A percentile compares a stretch with the other conserved stretches of the same genome.
Conservation (phyloP, 129 eudicot species). For the Flaveria brownii region DNA sequence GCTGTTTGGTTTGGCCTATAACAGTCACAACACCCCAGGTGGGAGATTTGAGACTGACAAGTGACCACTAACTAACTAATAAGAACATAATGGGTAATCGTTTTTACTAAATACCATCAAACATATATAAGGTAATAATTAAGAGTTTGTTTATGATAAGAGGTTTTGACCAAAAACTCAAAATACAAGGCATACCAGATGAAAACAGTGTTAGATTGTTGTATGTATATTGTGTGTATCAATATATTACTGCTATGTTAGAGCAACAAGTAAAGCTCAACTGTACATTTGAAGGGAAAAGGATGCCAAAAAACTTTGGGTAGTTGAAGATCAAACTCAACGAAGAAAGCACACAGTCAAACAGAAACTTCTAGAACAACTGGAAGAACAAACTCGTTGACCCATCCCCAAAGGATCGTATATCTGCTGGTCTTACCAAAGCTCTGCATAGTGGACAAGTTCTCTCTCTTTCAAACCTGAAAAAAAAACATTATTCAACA, state of each 20-base stretch:
- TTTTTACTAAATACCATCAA: too few species aligned
- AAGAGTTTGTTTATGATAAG: too few species aligned
- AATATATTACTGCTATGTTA: slow-evolving; percentile 11
- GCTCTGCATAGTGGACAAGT: slow-evolving; percentile 80
- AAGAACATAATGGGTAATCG: too few species aligned
- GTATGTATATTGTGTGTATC: neutral
- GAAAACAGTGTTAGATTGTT: too few species aligned
- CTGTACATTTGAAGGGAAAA: slow-evolving; percentile 36
- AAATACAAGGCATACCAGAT: too few species aligned
- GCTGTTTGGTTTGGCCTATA: too few species aligned
- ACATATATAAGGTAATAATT: too few species aligned
- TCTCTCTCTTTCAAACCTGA: slow-evolving; percentile 78
- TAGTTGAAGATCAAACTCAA: slow-evolving; percentile 10
- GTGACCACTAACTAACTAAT: too few species aligned
- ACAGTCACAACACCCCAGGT: too few species aligned
- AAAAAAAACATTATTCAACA: neutral
- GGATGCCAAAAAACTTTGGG: slow-evolving; percentile 25
- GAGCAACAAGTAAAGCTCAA: slow-evolving; percentile 23
- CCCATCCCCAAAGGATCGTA: slow-evolving; percentile 66
- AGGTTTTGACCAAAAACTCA: too few species aligned
- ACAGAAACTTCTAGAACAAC: slow-evolving; percentile 42
- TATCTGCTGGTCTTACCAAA: slow-evolving; percentile 68
- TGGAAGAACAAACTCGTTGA: slow-evolving; percentile 62
- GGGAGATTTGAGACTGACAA: too few species aligned
- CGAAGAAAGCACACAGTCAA: slow-evolving; percentile 26